Conservation (phyloP, 306 rosid species). For the Elaeagnus macrophylla region DNA sequence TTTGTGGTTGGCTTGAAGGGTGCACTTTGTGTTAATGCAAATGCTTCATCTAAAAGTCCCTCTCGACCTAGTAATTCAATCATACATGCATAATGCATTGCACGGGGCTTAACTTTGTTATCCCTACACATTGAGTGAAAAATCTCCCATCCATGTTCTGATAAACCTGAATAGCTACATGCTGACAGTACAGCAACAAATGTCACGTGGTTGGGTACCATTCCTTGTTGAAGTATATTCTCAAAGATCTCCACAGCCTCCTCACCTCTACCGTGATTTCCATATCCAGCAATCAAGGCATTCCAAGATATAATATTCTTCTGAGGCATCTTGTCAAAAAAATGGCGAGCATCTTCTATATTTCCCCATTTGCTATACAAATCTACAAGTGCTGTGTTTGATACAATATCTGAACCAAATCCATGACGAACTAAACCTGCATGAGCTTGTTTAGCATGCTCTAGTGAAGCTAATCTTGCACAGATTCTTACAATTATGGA, state of each 20-base stretch:
- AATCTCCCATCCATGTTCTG: conserved; percentile 64
- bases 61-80: conserved; percentile 75
- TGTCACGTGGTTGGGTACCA: conserved; percentile 74
- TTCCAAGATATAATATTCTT: conserved; percentile 79
- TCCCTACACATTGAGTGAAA: conserved; percentile 61
- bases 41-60: conserved; percentile 68
- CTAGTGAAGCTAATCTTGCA: conserved; percentile 68
- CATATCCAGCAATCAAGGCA: conserved; percentile 80
- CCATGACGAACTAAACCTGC: conserved; percentile 78
- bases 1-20: conserved; percentile 74
- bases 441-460: conserved; percentile 77
- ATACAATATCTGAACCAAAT: conserved; percentile 61
- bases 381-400: conserved; percentile 71
- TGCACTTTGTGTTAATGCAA: conserved; percentile 43
- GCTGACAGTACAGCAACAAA: conserved; percentile 81
- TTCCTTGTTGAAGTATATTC: conserved; percentile 53
- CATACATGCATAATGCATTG: conserved; percentile 93
- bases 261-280: conserved; percentile 66
- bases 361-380: conserved; percentile 95
- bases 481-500: conserved; percentile 68
- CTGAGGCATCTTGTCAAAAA: conserved; percentile 57
- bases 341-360: conserved; percentile 62
- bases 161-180: conserved; percentile 72
- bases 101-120: conserved; percentile 70
- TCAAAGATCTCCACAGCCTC: conserved; percentile 68